Evolutionary conservation across 176 grass and related monocot genomes (phyloP).

Genomic region (Dactylis glomerata): DNA sequence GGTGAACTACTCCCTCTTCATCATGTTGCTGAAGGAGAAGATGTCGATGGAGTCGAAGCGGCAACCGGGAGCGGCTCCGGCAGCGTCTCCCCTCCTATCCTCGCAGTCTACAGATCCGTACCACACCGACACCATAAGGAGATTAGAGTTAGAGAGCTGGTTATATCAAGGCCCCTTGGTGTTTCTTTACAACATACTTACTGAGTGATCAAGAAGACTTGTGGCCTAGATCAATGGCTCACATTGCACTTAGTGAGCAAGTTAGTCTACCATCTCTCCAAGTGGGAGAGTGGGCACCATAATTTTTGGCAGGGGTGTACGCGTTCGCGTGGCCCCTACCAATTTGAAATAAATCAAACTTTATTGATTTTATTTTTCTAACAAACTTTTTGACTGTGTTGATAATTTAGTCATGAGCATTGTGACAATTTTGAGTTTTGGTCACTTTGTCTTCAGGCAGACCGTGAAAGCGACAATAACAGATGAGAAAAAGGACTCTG

Average conservation of each 20-base stretch:
- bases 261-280: slow-evolving; percentile 35
- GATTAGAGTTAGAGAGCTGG: not conserved
- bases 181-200: not conserved
- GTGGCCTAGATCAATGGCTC: not conserved
- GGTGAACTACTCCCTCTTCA: too few relatives aligned
- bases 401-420: too few relatives aligned
- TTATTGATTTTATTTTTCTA: too few relatives aligned
- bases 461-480: not conserved
- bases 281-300: slow-evolving; percentile 54
- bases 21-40: too few relatives aligned
- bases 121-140: not conserved
- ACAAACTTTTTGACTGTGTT: too few relatives aligned
- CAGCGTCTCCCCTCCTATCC: too few relatives aligned
- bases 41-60: too few relatives aligned
- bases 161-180: not conserved
- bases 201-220: not conserved
- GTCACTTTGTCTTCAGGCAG: not conserved
- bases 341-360: not conserved
- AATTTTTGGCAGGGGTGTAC: slow-evolving; percentile 63
- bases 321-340: slow-evolving; percentile 49
- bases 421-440: not conserved
- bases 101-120: too few relatives aligned
- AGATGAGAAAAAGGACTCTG: too few relatives aligned
- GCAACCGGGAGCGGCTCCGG: too few relatives aligned
- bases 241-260: not conserved